A percentile compares a stretch with the other conserved stretches of the same genome.
These are phyloP conservation scores for Tolypocladium tropicale DNA, from an alignment of 2,329 filamentous ascomycete genomes.

Conservation along the genomic window DNA sequence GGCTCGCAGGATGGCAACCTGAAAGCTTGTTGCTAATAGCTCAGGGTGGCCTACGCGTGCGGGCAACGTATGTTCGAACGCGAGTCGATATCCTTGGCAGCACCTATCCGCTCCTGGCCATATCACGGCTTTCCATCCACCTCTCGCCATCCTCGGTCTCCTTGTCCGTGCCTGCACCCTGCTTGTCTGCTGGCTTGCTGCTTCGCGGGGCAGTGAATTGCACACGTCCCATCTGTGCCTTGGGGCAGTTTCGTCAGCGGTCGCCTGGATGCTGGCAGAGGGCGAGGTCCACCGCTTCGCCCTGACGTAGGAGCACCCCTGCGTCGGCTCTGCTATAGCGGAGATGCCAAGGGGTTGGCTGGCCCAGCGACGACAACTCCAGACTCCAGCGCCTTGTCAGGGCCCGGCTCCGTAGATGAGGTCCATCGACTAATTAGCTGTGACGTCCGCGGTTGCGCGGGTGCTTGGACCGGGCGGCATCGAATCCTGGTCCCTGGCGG, in stretches of 20 bases:
- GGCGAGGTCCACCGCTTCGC: background rate
- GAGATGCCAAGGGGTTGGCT: background rate
- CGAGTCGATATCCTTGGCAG: background rate
- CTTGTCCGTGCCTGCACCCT: background rate
- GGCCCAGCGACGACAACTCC: no score
- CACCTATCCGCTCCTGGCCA: background rate
- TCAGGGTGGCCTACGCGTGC: no score
- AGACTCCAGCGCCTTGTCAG: background rate
- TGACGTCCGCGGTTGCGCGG: no score
- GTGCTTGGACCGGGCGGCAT: no score
- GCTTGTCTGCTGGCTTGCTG: background rate
- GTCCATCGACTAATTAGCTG: background rate
- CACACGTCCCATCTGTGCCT: no score
- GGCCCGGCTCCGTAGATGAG: background rate
- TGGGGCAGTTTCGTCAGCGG: background rate
- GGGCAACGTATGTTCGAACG: no score
- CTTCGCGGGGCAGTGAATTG: background rate
- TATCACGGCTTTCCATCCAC: background rate
- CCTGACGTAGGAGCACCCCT: background rate
- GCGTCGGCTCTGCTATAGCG: background rate
- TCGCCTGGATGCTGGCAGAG: background rate
- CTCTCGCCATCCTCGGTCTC: background rate
- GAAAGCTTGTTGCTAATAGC: background rate
- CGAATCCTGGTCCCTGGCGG: background rate
- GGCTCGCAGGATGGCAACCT: background rate